A percentile compares a stretch with the other conserved stretches of the same genome.
These are phyloP conservation scores for Zostera marina DNA, from an alignment of 116 monocot species.

Conservation along the genomic window DNA sequence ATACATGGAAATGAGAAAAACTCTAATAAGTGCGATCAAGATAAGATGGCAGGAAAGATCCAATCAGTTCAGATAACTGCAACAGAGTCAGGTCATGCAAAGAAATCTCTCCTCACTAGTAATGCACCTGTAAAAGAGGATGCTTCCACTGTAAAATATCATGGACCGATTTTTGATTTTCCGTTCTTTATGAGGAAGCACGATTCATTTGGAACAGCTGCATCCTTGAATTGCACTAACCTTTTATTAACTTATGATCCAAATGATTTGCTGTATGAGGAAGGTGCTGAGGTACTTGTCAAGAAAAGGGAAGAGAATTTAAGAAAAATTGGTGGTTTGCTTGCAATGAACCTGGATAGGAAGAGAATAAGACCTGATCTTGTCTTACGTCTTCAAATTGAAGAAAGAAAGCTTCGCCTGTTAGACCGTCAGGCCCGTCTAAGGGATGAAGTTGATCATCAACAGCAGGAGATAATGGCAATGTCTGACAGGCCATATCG, in stretches of 20 bases:
- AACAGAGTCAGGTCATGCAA: slow-evolving; percentile 25
- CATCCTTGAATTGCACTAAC: slow-evolving; percentile 29
- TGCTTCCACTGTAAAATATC: slow-evolving; percentile 42
- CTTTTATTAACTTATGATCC: slow-evolving; percentile 60
- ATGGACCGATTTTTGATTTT: slow-evolving; percentile 85
- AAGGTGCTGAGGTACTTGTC: slow-evolving; percentile 38
- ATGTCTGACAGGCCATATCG: slow-evolving; percentile 77
- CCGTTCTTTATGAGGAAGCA: slow-evolving; percentile 58
- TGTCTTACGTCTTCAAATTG: slow-evolving; percentile 66
- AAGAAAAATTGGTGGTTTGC: slow-evolving; percentile 57
- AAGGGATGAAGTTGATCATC: slow-evolving; percentile 70
- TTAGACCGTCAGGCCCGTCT: slow-evolving; percentile 67
- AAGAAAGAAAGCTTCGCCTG: slow-evolving; percentile 84
- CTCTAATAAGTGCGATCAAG: slow-evolving; percentile 25
- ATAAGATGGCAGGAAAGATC: slow-evolving; percentile 29
- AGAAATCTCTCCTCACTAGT: slow-evolving; percentile 20
- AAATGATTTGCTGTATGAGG: slow-evolving; percentile 68
- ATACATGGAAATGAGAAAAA: slow-evolving; percentile 26
- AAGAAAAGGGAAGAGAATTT: slow-evolving; percentile 71
- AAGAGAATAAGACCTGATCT: slow-evolving; percentile 81
- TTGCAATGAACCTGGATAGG: slow-evolving; percentile 60
- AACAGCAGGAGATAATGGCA: slow-evolving; percentile 88
- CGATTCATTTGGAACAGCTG: slow-evolving; percentile 28
- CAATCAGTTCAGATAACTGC: slow-evolving; percentile 15
- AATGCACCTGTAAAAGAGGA: slow-evolving; percentile 29